Evolutionary conservation across 2,329 filamentous ascomycete genomes (phyloP).

Genomic region (Ambrosiella cleistominuta): DNA sequence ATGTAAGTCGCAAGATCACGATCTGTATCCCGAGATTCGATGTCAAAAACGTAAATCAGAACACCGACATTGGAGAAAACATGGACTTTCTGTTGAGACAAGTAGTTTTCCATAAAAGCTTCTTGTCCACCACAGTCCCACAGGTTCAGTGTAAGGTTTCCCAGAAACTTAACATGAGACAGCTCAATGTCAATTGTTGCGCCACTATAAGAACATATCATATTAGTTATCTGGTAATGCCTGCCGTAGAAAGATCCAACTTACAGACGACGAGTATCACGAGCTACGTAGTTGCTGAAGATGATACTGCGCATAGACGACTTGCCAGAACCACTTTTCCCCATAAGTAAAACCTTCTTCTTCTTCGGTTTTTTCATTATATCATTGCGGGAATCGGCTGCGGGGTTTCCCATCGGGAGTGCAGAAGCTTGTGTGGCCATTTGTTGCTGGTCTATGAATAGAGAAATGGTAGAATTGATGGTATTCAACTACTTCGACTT

Average conservation of each 20-base stretch:
- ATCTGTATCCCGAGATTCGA: conserved; percentile 86
- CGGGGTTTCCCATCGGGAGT: conserved; percentile 9
- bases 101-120: conserved; percentile 96
- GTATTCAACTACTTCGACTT: too few species aligned
- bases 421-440: conserved; percentile 5
- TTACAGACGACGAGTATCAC: conserved; percentile 72
- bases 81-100: conserved; percentile 84
- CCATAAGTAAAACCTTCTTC: conserved; percentile 79
- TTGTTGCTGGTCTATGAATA: not conserved
- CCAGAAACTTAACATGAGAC: conserved; percentile 96
- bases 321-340: conserved; percentile 92
- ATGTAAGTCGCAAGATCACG: conserved; percentile 85
- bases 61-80: conserved; percentile 95
- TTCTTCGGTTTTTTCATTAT: conserved; percentile 53
- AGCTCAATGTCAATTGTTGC: conserved; percentile 98
- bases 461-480: not conserved
- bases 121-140: conserved; percentile 99
- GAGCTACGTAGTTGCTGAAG: conserved; percentile 96
- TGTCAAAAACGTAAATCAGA: conserved; percentile 97
- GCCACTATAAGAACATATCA: conserved; percentile 30
- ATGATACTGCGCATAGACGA: conserved; percentile 98
- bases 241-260: conserved; percentile 15
- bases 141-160: conserved; percentile 88
- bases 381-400: conserved; percentile 21
- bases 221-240: not conserved